Conservation (phyloP, 2,329 filamentous ascomycete genomes). For the Alternaria sp. region DNA sequence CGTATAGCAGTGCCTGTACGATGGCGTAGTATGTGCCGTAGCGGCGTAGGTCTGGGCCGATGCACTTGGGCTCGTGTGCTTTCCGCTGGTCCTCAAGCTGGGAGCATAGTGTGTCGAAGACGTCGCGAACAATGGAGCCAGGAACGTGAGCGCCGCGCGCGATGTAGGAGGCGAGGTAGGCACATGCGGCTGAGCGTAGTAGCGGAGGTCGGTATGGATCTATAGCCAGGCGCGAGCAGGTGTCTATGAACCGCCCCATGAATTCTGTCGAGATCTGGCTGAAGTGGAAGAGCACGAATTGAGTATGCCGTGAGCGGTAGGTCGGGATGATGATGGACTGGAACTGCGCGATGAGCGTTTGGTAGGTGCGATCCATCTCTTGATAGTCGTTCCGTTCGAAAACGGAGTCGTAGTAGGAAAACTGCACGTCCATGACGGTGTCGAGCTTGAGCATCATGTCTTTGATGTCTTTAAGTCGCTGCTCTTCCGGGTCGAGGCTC, state of each 20-base stretch:
- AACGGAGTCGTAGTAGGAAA: constrained; percentile 77
- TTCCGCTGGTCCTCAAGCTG: constrained; percentile 79
- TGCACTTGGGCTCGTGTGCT: constrained; percentile 74
- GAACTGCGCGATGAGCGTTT: constrained; percentile 84
- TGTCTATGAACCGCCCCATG: constrained; percentile 81
- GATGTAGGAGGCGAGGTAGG: constrained; percentile 94
- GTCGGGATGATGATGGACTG: constrained; percentile 86
- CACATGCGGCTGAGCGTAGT: constrained; percentile 81
- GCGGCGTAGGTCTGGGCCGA: constrained; percentile 82
- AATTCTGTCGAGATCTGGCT: constrained; percentile 80
- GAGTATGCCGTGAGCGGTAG: constrained; percentile 88
- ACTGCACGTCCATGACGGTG: constrained; percentile 84
- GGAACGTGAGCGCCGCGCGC: constrained; percentile 86
- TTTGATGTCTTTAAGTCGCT: constrained; percentile 73
- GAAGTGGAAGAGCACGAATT: constrained; percentile 96
- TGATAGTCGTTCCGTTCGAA: constrained; percentile 71
- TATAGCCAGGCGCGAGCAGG: constrained; percentile 75
- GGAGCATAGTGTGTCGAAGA: constrained; percentile 78
- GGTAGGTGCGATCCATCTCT: constrained; percentile 74
- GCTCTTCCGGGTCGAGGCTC: constrained; percentile 62
- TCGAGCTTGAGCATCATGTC: constrained; percentile 92
- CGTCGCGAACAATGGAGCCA: constrained; percentile 75
- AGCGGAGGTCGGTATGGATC: constrained; percentile 69
- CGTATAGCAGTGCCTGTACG: constrained; percentile 89
- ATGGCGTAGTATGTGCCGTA: constrained; percentile 87